Conservation (phyloP, 2,329 filamentous ascomycete species). For the Xylaria sp. region DNA sequence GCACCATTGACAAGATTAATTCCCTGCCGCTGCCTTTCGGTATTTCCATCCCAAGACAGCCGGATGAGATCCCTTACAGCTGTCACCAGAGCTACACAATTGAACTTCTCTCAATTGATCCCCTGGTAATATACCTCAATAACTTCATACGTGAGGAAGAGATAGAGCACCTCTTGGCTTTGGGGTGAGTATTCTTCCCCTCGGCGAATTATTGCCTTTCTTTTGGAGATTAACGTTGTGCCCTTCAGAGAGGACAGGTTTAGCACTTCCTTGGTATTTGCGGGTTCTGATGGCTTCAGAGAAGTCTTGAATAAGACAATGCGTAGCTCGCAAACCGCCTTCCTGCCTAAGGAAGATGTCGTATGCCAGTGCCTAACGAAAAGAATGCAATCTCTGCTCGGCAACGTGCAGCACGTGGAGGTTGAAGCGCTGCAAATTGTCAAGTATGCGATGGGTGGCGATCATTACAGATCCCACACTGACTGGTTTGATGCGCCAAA, state of each 20-base stretch:
- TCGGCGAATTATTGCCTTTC: too few species aligned
- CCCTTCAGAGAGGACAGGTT: too few species aligned
- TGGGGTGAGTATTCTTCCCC: too few species aligned
- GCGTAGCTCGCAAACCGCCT: conserved; percentile 20
- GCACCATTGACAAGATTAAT: too few species aligned
- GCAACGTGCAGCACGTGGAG: conserved; percentile 30
- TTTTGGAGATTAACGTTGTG: too few species aligned
- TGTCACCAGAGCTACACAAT: conserved; percentile 11
- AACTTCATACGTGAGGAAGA: conserved; percentile 26
- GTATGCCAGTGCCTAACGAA: conserved; percentile 27
- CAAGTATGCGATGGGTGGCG: conserved; percentile 33
- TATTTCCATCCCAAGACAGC: too few species aligned
- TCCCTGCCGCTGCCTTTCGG: too few species aligned
- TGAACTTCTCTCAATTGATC: conserved; percentile 31
- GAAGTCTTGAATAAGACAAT: too few species aligned
- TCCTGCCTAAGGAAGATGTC: conserved; percentile 27
- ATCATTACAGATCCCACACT: conserved; percentile 29
- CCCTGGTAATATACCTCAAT: conserved; percentile 30
- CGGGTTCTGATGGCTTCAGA: too few species aligned
- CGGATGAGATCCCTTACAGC: too few species aligned
- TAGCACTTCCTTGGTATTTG: too few species aligned
- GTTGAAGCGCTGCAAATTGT: conserved; percentile 33
- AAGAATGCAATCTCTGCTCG: conserved; percentile 33
- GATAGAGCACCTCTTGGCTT: conserved; percentile 19
- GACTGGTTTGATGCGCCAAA: conserved; percentile 32